Evolutionary conservation across 1,284 basidiomycete genomes (phyloP).

Genomic region (Puccinia hordei): DNA sequence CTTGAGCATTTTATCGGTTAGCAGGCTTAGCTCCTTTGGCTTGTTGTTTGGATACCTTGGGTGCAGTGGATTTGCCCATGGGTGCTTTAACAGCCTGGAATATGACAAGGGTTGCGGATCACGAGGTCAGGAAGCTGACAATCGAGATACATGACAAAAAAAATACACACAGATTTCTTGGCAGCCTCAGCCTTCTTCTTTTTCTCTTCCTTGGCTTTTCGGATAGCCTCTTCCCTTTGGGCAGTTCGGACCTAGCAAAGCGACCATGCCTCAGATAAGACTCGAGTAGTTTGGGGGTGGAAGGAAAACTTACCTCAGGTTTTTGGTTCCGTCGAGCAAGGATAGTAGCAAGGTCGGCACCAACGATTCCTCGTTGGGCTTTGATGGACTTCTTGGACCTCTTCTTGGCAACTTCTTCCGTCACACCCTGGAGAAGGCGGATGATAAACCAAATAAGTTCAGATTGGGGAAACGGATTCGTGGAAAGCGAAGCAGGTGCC

Average conservation of each 20-base stretch:
- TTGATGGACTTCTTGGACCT: conserved; percentile 48
- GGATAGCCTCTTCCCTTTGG: conserved; percentile 78
- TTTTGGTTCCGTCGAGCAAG: conserved; percentile 75
- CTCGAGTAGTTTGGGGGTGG: neutral
- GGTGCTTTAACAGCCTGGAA: conserved; percentile 31
- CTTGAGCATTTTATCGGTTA: conserved; percentile 37
- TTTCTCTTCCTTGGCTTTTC: conserved; percentile 91
- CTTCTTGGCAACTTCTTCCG: conserved; percentile 48
- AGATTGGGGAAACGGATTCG: neutral
- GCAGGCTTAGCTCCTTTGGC: conserved; percentile 71
- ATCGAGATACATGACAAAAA: conserved; percentile 59
- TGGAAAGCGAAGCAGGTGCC: neutral
- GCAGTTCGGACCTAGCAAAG: conserved; percentile 80
- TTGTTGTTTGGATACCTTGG: conserved; percentile 91
- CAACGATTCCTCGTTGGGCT: conserved; percentile 88
- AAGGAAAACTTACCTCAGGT: conserved; percentile 23
- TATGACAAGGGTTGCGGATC: neutral
- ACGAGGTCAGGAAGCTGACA: neutral
- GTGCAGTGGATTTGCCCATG: conserved; percentile 62
- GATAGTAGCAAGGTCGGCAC: conserved; percentile 88
- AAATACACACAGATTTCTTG: conserved; percentile 79
- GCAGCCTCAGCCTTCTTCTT: conserved; percentile 74
- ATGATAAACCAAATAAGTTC: neutral
- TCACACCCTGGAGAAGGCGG: conserved; percentile 33
- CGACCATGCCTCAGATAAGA: neutral